Percentiles rank a stretch among this genome's conserved stretches.
phyloP scores from a whole-genome alignment of 2,329 filamentous ascomycete genomes.

The Pseudogymnoascus sp. region DNA sequence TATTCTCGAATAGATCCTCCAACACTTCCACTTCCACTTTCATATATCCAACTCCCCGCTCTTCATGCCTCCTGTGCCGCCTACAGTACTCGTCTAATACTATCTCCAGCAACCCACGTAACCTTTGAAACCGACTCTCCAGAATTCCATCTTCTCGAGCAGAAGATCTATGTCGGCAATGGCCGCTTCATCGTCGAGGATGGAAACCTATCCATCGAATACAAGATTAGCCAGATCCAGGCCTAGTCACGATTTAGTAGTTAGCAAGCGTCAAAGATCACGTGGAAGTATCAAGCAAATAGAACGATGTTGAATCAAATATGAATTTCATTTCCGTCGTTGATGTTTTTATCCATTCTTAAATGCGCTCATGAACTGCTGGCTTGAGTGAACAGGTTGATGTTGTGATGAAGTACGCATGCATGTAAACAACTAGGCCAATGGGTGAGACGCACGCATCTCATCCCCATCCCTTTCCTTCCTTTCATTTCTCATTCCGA shows the following conservation, averaged over 20 bases:
- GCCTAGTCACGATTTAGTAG: neutral
- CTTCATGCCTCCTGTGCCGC: neutral
- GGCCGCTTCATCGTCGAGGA: conserved; percentile 35
- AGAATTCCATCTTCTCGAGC: conserved; percentile 30
- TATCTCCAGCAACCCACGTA: conserved; percentile 30
- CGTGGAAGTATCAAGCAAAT: neutral
- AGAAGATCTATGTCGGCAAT: conserved; percentile 36
- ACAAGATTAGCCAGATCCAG: conserved; percentile 35
- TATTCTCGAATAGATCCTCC: neutral
- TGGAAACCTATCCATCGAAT: conserved; percentile 33
- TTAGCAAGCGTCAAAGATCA: neutral
- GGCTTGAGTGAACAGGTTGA: conserved; percentile 1
- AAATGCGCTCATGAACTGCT: conserved; percentile 7
- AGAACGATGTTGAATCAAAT: neutral
- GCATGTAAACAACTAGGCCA: conserved; percentile 2
- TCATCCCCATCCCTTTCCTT: neutral
- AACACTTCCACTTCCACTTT: neutral
- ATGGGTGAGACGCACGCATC: conserved; percentile 2
- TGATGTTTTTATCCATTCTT: conserved; percentile 6
- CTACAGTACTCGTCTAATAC: neutral
- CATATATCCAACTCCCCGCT: neutral
- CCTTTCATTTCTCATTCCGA: conserved; percentile 6
- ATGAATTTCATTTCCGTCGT: conserved; percentile 7
- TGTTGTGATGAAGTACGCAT: conserved; percentile 8
- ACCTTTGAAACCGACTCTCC: conserved; percentile 34